Evolutionary conservation across 495 filamentous ascomycete genomes (phyloP).

Genomic region (Talaromyces stipitatus): DNA sequence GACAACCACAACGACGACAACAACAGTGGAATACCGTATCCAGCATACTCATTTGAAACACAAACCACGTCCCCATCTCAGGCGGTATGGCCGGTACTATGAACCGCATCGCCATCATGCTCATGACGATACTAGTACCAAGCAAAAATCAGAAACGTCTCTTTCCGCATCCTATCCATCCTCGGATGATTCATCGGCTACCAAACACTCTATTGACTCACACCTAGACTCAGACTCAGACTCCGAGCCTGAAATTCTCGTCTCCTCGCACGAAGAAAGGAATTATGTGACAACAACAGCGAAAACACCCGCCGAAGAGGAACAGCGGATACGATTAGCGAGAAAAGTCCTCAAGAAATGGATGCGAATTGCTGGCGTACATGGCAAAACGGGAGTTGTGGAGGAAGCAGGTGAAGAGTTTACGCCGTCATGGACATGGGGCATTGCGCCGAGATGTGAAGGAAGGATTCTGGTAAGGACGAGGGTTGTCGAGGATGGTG

Average conservation of each 20-base stretch:
- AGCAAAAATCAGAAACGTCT: neutral
- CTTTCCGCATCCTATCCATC: neutral
- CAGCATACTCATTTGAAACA: neutral
- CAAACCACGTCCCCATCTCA: neutral
- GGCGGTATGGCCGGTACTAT: conserved; percentile 7
- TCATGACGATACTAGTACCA: neutral
- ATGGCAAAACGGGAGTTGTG: conserved; percentile 29
- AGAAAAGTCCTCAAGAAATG: conserved; percentile 62
- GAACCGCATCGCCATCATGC: neutral
- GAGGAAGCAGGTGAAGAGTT: conserved; percentile 48
- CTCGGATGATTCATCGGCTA: neutral
- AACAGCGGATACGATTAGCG: conserved; percentile 38
- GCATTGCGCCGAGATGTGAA: conserved; percentile 68
- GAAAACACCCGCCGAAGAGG: conserved; percentile 29
- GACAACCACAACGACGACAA: neutral
- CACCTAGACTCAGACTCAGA: conserved; percentile 40
- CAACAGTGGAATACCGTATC: neutral
- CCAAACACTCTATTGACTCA: neutral
- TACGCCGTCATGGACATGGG: conserved; percentile 67
- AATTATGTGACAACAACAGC: conserved; percentile 37
- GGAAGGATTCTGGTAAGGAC: conserved; percentile 54
- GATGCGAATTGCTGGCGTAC: conserved; percentile 60
- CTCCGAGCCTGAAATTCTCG: conserved; percentile 33
- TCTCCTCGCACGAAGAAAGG: conserved; percentile 22
- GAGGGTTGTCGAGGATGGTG: neutral